These are phyloP conservation scores for Vigna trinervia DNA, from an alignment of 306 rosid genomes.

Conservation along the genomic window DNA sequence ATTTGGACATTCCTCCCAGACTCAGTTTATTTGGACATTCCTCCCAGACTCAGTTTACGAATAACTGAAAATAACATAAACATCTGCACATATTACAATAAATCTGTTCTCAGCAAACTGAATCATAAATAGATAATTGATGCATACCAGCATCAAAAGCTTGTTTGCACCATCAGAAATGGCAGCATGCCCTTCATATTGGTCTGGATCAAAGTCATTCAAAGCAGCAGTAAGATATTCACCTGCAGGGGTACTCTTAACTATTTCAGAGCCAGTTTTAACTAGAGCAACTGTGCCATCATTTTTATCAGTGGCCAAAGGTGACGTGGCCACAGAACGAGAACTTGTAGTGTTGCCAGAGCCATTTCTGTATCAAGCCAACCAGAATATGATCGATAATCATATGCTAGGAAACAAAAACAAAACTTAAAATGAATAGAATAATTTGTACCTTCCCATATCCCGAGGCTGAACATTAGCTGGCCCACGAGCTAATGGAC, in stretches of 20 bases:
- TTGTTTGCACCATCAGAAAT: constrained; percentile 98
- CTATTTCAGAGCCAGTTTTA: constrained; percentile 72
- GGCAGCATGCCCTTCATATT: constrained; percentile 95
- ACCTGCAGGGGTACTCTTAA: constrained; percentile 92
- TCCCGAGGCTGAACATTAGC: constrained; percentile 73
- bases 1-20: constrained; percentile 1
- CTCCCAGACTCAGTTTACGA: background rate
- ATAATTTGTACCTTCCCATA: constrained; percentile 59
- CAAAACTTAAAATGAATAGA: constrained; percentile 31
- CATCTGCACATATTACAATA: constrained; percentile 24
- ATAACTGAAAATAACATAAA: constrained; percentile 25
- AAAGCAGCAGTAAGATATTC: constrained; percentile 97
- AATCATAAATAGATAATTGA: constrained; percentile 30
- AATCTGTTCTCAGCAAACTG: constrained; percentile 24
- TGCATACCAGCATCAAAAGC: constrained; percentile 96
- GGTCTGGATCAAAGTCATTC: constrained; percentile 94
- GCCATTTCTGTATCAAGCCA: constrained; percentile 65
- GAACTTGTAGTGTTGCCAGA: constrained; percentile 51
- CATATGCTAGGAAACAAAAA: constrained; percentile 29
- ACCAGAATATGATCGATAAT: constrained; percentile 40
- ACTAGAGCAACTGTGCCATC: constrained; percentile 90
- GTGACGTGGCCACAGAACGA: constrained; percentile 64
- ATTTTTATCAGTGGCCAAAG: constrained; percentile 62
- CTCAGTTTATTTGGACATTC: background rate
- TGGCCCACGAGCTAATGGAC: constrained; percentile 65